Evolutionary conservation across 2,329 filamentous ascomycete genomes (phyloP).

Genomic region (Aspergillus sclerotialis): DNA sequence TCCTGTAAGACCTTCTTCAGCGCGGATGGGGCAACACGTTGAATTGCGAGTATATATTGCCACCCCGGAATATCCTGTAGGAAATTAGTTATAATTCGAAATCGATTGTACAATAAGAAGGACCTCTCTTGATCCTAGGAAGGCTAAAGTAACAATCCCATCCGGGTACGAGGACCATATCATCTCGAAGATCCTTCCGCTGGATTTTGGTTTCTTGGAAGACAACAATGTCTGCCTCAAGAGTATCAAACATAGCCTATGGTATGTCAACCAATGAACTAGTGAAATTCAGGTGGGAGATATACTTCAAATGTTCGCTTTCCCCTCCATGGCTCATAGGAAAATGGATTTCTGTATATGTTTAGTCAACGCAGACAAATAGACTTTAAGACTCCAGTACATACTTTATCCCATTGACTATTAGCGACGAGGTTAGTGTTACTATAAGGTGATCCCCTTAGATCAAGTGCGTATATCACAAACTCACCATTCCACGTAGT

Average conservation of each 20-base stretch:
- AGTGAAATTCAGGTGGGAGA: neutral
- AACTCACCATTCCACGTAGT: constrained; percentile 76
- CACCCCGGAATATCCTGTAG: constrained; percentile 83
- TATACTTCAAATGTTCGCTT: constrained; percentile 61
- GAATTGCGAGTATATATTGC: constrained; percentile 90
- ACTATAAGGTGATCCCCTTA: neutral
- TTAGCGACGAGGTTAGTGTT: too few species aligned
- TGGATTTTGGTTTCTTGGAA: constrained; percentile 98
- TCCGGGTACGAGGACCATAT: constrained; percentile 89
- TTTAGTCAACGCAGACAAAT: constrained; percentile 1
- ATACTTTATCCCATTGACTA: constrained; percentile 74
- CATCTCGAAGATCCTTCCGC: constrained; percentile 80
- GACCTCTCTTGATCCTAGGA: constrained; percentile 88
- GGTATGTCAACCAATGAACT: constrained; percentile 1
- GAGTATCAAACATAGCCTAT: constrained; percentile 88
- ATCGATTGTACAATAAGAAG: neutral
- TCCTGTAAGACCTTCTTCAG: constrained; percentile 90
- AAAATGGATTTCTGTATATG: constrained; percentile 64
- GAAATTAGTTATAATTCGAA: constrained; percentile 5
- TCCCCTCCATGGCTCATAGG: constrained; percentile 75
- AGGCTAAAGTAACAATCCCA: constrained; percentile 97
- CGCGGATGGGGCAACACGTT: constrained; percentile 75
- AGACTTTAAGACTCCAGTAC: constrained; percentile 1
- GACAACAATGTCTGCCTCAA: constrained; percentile 86
- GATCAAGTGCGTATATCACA: neutral